phyloP scores from a whole-genome alignment of 345 rosid genomes.

The Psidium friedrichsthalianum region DNA sequence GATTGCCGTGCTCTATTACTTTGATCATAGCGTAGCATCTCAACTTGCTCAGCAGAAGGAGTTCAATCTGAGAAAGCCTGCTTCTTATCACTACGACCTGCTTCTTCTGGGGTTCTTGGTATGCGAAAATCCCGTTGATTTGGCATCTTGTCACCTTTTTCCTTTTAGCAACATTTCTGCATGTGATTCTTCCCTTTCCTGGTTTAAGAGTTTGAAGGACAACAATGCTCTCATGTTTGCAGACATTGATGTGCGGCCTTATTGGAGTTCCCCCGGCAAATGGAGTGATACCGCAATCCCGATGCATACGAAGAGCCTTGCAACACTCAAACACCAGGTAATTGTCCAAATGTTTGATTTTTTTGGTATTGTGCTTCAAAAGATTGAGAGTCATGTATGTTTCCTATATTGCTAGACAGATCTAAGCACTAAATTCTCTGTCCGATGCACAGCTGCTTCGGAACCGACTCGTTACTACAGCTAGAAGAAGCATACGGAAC shows the following conservation, averaged over 20 bases:
- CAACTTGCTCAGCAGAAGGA: constrained; percentile 95
- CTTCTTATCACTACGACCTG: constrained; percentile 86
- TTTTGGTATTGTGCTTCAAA: background rate
- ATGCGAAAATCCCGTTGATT: background rate
- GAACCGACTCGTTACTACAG: constrained; percentile 63
- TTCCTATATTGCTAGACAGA: background rate
- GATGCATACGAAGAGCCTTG: constrained; percentile 80
- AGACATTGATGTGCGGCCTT: constrained; percentile 76
- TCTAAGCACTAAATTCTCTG: background rate
- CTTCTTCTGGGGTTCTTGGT: constrained; percentile 85
- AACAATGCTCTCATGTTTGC: background rate
- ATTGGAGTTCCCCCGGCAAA: constrained; percentile 73
- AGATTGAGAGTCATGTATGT: background rate
- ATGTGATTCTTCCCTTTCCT: background rate
- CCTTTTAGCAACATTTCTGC: background rate
- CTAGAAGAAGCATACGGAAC: constrained; percentile 46
- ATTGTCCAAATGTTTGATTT: background rate
- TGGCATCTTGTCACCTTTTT: background rate
- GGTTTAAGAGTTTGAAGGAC: background rate
- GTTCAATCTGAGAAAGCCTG: constrained; percentile 85
- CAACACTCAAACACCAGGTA: constrained; percentile 87
- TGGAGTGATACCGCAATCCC: constrained; percentile 89
- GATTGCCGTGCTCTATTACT: constrained; percentile 95
- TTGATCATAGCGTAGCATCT: constrained; percentile 96
- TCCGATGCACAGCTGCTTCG: constrained; percentile 50